These are phyloP conservation scores for Tetrahymena borealis DNA, from an alignment of 73 alveolate species.

Conservation along the genomic window DNA sequence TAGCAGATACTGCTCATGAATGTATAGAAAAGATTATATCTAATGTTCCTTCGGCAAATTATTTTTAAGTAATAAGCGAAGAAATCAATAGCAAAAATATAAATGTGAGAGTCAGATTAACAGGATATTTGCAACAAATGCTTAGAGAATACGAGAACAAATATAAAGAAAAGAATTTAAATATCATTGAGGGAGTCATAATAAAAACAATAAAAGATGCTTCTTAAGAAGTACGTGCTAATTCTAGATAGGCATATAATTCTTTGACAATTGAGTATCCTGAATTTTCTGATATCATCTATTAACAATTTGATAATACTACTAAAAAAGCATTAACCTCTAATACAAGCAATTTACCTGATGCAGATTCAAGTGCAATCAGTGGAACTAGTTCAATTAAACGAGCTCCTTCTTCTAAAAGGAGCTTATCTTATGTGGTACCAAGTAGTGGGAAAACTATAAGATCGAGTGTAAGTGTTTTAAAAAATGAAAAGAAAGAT, in stretches of 20 bases:
- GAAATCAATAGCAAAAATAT: neutral
- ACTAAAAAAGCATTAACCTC: neutral
- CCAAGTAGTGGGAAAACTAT: neutral
- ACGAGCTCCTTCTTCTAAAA: neutral
- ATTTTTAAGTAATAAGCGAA: neutral
- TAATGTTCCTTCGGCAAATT: neutral
- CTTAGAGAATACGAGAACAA: neutral
- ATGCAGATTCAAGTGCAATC: neutral
- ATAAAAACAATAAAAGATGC: neutral
- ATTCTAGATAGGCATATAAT: neutral
- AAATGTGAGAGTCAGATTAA: neutral
- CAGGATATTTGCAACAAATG: neutral
- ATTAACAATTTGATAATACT: neutral
- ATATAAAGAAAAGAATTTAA: neutral
- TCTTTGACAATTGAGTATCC: neutral
- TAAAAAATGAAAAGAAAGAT: neutral
- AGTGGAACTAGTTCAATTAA: neutral
- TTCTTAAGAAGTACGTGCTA: neutral
- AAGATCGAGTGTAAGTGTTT: neutral
- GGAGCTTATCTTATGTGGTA: neutral
- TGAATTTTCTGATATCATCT: neutral
- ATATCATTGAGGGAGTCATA: neutral
- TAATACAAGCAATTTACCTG: neutral
- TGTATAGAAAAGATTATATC: neutral
- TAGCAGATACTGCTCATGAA: neutral